Percentiles rank a stretch among this genome's conserved stretches.
These are phyloP conservation scores for Ceratobasidium sp. DNA, from an alignment of 1,284 basidiomycete genomes.

Conservation along the genomic window DNA sequence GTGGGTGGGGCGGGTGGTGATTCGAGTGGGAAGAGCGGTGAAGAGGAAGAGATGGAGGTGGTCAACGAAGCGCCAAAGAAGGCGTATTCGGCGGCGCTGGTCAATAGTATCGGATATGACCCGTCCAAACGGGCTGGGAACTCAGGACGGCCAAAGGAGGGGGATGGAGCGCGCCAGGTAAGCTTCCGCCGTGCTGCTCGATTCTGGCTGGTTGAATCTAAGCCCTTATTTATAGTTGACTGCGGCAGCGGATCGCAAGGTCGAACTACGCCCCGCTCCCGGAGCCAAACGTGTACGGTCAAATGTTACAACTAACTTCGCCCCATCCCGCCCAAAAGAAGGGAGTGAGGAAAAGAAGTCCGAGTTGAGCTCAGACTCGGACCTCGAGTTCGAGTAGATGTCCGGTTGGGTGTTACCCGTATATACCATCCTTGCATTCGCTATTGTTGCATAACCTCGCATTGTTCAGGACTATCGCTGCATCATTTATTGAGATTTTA, in stretches of 20 bases:
- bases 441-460: no score
- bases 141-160: slow-evolving; percentile 35
- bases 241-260: slow-evolving; percentile 18
- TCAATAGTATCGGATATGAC: slow-evolving; percentile 80
- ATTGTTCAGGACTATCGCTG: no score
- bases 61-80: slow-evolving; percentile 57
- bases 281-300: slow-evolving; percentile 34
- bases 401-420: background rate
- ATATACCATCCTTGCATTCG: no score
- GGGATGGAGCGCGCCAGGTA: slow-evolving; percentile 18
- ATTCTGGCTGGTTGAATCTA: background rate
- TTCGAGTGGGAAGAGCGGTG: slow-evolving; percentile 31
- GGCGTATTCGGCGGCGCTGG: slow-evolving; percentile 72
- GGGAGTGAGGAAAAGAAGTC: background rate
- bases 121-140: slow-evolving; percentile 60
- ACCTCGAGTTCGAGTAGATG: slow-evolving; percentile 42
- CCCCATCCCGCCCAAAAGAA: slow-evolving; percentile 1
- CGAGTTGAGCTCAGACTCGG: slow-evolving; percentile 39
- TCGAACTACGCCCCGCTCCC: slow-evolving; percentile 42
- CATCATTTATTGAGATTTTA: no score
- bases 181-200: background rate
- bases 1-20: slow-evolving; percentile 58
- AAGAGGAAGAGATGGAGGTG: slow-evolving; percentile 42
- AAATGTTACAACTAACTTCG: slow-evolving; percentile 26
- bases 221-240: slow-evolving; percentile 14